phyloP scores from a whole-genome alignment of 1,284 basidiomycete genomes.

The Sporisorium iseilematis-ciliati region DNA sequence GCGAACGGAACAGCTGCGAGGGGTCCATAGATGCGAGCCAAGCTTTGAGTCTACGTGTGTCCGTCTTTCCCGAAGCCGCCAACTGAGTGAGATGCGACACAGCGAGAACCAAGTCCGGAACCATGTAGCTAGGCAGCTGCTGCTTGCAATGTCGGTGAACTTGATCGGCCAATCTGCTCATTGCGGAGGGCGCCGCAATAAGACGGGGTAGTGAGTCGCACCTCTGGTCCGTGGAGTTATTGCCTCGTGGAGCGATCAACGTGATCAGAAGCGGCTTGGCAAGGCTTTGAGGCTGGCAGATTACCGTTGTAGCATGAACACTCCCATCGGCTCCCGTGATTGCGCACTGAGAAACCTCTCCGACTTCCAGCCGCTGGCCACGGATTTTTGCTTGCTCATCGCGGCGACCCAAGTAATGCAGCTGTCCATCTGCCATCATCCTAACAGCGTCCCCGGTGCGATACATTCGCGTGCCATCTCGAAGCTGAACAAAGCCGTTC shows the following conservation, averaged over 20 bases:
- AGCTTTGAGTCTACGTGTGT: conserved; percentile 12
- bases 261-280: conserved; percentile 22
- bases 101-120: conserved; percentile 15
- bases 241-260: conserved; percentile 7
- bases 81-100: conserved; percentile 21
- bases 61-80: conserved; percentile 20
- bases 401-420: conserved; percentile 75
- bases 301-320: conserved; percentile 13
- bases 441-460: conserved; percentile 67
- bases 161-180: neutral
- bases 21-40: conserved; percentile 16
- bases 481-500: conserved; percentile 13
- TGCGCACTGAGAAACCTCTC: conserved; percentile 72
- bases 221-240: conserved; percentile 1
- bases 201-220: conserved; percentile 2
- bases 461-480: conserved; percentile 9
- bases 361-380: conserved; percentile 75
- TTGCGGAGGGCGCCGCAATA: neutral
- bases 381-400: conserved; percentile 75
- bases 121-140: conserved; percentile 29
- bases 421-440: conserved; percentile 74
- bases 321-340: conserved; percentile 4
- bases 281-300: conserved; percentile 13
- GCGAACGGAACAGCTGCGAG: conserved; percentile 9
- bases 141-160: conserved; percentile 12